Evolutionary conservation across 176 grass and related monocot genomes (phyloP).

Genomic region (Rhipidocladum racemiflorum): DNA sequence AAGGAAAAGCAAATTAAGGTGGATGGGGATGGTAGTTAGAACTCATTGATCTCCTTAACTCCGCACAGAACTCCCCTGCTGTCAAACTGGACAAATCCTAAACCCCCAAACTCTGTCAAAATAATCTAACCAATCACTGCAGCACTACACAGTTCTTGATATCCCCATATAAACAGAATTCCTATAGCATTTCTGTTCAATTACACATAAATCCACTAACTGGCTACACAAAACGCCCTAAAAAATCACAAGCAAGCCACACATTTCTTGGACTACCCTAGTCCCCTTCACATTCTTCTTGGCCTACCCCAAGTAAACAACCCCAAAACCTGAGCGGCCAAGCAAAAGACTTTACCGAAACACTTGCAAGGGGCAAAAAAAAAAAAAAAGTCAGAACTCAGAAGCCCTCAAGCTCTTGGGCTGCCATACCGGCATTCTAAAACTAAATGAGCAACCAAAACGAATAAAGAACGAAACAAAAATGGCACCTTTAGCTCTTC

Average conservation of each 20-base stretch:
- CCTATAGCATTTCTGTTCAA: neutral
- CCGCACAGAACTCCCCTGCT: neutral
- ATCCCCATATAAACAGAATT: neutral
- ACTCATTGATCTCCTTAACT: neutral
- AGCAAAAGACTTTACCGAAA: neutral
- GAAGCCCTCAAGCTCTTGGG: neutral
- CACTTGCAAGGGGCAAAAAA: neutral
- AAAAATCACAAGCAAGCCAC: neutral
- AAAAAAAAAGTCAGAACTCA: neutral
- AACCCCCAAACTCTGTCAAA: neutral
- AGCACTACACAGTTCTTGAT: neutral
- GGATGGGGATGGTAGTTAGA: neutral
- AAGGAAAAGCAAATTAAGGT: neutral
- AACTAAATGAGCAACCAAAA: neutral
- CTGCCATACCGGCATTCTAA: neutral
- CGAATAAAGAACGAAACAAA: neutral
- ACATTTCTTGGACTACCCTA: neutral
- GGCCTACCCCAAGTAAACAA: neutral
- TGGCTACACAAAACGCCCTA: neutral
- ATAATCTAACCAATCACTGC: neutral
- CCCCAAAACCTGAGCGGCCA: neutral
- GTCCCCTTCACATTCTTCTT: neutral
- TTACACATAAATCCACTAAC: neutral
- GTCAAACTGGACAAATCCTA: neutral
- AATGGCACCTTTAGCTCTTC: slow-evolving; percentile 26